Base-by-base conservation (phyloP, 306 rosid species). In the Lupinus albus region DNA sequence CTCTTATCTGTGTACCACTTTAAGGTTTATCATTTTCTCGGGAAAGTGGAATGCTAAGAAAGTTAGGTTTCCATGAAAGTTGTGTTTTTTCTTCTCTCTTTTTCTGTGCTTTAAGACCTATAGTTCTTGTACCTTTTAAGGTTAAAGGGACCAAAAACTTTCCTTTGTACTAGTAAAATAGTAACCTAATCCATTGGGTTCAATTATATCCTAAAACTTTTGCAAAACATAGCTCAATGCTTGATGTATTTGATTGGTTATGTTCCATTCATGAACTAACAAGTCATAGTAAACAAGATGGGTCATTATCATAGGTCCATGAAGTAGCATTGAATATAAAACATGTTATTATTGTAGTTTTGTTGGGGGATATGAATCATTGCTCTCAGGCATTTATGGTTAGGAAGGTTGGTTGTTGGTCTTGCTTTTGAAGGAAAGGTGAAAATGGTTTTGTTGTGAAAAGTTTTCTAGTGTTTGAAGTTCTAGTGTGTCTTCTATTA, bases 331-430 rank as follows among this genome's bases (percentile, higher is more conserved):
- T 53, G 9, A 57, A 41, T 54, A 25, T 54, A 15, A 52, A 67
- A 20, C 15, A n/a, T 39, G 14, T 41, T 53, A 7, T 53, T 28
- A 14, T 54, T 41, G 63, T 39, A 10, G 9, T 48, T 32, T 32
- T 32, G 11, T 53, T 7, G 11, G 73, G 73, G 73, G 73, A 46
- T 67, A 62, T 38, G 7, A 61, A 36, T 48, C 74, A 48, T 44
- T 64, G 32, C 14, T 39, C 45, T 67, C 25, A 38, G 54, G 54
- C 55, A 66, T 67, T 46, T 52, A 71, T 77, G 81, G 61, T 58
- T 68, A 30, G 49, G 61, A 50, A 77, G 64, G 35, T 51, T 11
- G 75, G 80, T 67, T 71, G 74, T 70, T 44, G 63, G 42, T 67
- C 42, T 14, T 61, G 66, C 60, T 14, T 67, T 73, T 52, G 57